These are phyloP conservation scores for Blastosporella zonata DNA, from an alignment of 1,284 basidiomycete species.

Conservation along the genomic window DNA sequence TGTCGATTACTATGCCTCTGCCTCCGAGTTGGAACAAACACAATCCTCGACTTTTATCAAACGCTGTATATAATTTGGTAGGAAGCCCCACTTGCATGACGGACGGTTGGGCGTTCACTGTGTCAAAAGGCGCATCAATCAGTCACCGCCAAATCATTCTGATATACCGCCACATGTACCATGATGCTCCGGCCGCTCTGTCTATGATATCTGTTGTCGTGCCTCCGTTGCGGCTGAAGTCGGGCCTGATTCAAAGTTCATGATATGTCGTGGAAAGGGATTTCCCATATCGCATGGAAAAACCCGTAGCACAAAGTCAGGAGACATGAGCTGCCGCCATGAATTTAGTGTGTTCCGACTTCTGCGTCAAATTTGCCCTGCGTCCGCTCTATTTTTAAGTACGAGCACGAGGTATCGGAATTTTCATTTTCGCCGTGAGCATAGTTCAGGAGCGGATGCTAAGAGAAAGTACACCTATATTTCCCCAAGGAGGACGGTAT, in stretches of 20 bases:
- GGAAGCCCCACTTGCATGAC: too few species aligned
- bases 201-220: not conserved
- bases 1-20: too few species aligned
- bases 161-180: not conserved
- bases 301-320: too few species aligned
- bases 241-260: not conserved
- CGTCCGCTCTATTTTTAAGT: not conserved
- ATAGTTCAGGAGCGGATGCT: not conserved
- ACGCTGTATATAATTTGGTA: too few species aligned
- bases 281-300: not conserved
- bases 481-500: not conserved
- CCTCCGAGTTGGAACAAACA: too few species aligned
- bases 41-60: too few species aligned
- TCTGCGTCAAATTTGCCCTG: not conserved
- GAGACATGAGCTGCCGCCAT: too few species aligned
- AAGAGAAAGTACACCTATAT: constrained; percentile 4
- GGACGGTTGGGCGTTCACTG: too few species aligned
- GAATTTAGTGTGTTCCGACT: not conserved
- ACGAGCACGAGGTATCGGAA: not conserved
- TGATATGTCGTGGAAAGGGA: not conserved
- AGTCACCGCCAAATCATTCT: not conserved
- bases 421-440: too few species aligned
- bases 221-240: not conserved
- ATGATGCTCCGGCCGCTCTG: not conserved
- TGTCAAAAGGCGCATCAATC: not conserved